Evolutionary conservation across 2,329 filamentous ascomycete genomes (phyloP).

Genomic region (Fusarium agapanthi): DNA sequence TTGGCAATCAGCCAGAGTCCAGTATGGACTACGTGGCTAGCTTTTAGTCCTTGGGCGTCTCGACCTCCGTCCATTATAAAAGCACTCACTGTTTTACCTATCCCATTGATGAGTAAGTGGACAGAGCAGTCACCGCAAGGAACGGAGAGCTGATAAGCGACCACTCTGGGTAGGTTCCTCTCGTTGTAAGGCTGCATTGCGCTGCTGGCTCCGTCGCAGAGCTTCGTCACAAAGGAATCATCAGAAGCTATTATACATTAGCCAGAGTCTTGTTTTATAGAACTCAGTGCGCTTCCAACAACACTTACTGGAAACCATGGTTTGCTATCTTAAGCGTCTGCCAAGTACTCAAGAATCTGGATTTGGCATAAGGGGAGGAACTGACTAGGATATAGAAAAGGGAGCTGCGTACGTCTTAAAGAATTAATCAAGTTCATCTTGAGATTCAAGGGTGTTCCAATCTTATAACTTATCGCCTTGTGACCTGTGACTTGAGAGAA

Average conservation of each 20-base stretch:
- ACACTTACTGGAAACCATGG: no score
- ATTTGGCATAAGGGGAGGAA: no score
- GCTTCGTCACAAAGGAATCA: neutral
- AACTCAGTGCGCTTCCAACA: no score
- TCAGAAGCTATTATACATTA: neutral
- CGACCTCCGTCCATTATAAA: neutral
- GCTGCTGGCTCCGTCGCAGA: neutral
- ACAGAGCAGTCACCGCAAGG: neutral
- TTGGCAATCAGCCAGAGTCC: no score
- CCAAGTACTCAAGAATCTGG: no score
- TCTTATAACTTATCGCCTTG: neutral
- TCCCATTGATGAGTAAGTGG: fast-evolving
- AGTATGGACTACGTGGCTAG: fast-evolving
- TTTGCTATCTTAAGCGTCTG: no score
- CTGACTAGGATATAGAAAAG: no score
- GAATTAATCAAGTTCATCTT: no score
- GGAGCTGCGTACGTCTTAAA: no score
- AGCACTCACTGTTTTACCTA: fast-evolving
- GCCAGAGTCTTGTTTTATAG: no score
- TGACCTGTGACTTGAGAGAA: neutral
- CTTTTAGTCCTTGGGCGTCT: neutral
- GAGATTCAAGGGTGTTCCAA: no score
- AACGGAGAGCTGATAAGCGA: neutral
- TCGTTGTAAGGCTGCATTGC: neutral
- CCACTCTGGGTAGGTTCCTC: no score